Evolutionary conservation across 768 basidiomycete species (phyloP).

Genomic region (Coprinopsis cinerea): DNA sequence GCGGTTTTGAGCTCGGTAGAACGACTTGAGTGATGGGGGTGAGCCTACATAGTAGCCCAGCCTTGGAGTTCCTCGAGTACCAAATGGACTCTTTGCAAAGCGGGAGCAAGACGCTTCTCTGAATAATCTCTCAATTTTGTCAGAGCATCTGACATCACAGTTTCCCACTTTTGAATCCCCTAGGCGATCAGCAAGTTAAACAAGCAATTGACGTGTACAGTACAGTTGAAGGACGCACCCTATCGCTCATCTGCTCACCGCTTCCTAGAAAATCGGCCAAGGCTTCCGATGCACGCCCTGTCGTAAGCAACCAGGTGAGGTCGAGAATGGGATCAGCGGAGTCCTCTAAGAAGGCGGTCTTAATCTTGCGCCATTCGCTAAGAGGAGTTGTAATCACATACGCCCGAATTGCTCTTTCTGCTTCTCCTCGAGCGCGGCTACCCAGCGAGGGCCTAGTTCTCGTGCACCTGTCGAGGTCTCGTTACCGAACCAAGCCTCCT

Average conservation of each 20-base stretch:
- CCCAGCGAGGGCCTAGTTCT: conserved; percentile 69
- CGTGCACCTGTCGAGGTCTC: conserved; percentile 61
- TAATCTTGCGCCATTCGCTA: conserved; percentile 10
- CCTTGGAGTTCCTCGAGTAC: conserved; percentile 74
- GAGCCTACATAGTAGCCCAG: too few species aligned
- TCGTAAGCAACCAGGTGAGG: conserved; percentile 62
- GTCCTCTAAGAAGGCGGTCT: conserved; percentile 37
- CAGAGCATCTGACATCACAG: conserved; percentile 63
- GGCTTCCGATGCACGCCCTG: conserved; percentile 66
- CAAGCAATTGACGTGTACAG: not conserved
- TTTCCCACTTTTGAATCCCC: conserved; percentile 83
- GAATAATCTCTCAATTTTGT: conserved; percentile 68
- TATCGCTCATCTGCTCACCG: conserved; percentile 75
- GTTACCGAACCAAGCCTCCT: conserved; percentile 65
- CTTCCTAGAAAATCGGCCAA: conserved; percentile 72
- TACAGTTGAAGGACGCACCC: conserved; percentile 38
- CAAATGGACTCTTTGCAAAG: conserved; percentile 71
- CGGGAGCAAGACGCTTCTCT: conserved; percentile 64
- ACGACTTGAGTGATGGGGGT: too few species aligned
- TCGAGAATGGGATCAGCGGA: conserved; percentile 63
- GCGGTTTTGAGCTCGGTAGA: too few species aligned
- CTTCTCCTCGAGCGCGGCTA: conserved; percentile 55
- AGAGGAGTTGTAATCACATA: conserved; percentile 27
- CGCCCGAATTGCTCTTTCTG: conserved; percentile 64
- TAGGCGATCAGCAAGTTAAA: conserved; percentile 21